phyloP scores from a whole-genome alignment of 306 rosid genomes.

The Echinosophora koreensis region DNA sequence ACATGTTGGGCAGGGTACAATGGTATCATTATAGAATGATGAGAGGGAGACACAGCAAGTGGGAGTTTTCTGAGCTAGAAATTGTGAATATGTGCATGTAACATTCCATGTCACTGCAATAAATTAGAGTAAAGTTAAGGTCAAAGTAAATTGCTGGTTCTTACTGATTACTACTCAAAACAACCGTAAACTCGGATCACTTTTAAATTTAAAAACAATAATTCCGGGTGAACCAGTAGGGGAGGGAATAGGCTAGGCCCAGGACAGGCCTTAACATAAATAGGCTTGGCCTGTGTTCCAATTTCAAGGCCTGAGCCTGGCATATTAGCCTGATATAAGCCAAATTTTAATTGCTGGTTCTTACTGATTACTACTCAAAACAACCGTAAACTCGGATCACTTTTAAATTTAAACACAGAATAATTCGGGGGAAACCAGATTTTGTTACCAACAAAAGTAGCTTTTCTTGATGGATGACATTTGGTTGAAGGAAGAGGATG shows the following conservation, averaged over 20 bases:
- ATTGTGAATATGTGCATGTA: constrained; percentile 88
- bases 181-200: neutral
- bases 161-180: neutral
- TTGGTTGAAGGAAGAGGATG: neutral
- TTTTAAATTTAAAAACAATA: constrained; percentile 1
- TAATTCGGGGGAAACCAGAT: neutral
- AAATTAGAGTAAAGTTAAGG: constrained; percentile 31
- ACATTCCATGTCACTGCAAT: constrained; percentile 93
- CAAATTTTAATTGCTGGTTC: neutral
- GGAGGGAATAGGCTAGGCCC: no score
- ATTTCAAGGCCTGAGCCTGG: no score
- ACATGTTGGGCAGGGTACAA: constrained; percentile 80
- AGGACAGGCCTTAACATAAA: no score
- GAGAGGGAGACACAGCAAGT: constrained; percentile 89
- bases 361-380: neutral
- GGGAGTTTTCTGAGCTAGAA: constrained; percentile 79
- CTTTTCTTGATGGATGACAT: neutral
- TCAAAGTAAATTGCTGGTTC: neutral
- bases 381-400: neutral
- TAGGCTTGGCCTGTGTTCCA: no score
- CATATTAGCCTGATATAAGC: no score
- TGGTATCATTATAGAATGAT: constrained; percentile 82
- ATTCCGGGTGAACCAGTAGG: neutral
- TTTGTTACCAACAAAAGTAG: constrained; percentile 16
- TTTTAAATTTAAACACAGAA: constrained; percentile 7